Conservation (phyloP, 2,329 filamentous ascomycete genomes). For the Fragosphaeria purpurea region DNA sequence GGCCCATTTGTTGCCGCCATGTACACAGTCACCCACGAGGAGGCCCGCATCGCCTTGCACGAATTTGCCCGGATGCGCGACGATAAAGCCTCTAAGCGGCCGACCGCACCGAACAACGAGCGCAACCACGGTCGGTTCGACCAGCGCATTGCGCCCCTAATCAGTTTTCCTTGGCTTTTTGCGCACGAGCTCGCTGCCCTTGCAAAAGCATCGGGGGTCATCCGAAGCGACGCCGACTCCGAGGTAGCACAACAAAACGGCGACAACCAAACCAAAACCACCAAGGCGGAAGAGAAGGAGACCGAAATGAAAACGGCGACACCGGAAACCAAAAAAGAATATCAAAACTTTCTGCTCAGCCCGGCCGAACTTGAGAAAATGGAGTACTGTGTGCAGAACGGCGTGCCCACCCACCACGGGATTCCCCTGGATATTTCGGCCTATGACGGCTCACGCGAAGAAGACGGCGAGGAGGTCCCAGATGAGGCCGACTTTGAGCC, state of each 20-base stretch:
- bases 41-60: slow-evolving; percentile 50
- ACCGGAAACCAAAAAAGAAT: neutral
- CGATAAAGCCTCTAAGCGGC: slow-evolving; percentile 1
- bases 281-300: neutral
- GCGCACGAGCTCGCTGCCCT: slow-evolving; percentile 60
- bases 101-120: slow-evolving; percentile 8
- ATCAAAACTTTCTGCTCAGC: neutral
- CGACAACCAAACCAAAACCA: neutral
- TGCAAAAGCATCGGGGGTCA: slow-evolving; percentile 30
- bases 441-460: slow-evolving; percentile 3
- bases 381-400: slow-evolving; percentile 18
- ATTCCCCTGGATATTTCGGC: slow-evolving; percentile 12
- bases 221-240: neutral
- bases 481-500: slow-evolving; percentile 8
- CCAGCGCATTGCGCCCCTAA: slow-evolving; percentile 59
- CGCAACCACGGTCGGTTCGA: slow-evolving; percentile 26
- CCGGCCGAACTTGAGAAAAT: slow-evolving; percentile 12
- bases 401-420: slow-evolving; percentile 23
- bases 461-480: slow-evolving; percentile 2
- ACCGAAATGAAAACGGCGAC: neutral
- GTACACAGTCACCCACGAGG: slow-evolving; percentile 71
- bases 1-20: slow-evolving; percentile 74
- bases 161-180: slow-evolving; percentile 93
- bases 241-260: neutral
- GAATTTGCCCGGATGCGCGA: slow-evolving; percentile 26